Percentiles rank a stretch among this genome's conserved stretches.
phyloP scores from a whole-genome alignment of 2,329 filamentous ascomycete genomes.

The Dothideomycetidae sp. region DNA sequence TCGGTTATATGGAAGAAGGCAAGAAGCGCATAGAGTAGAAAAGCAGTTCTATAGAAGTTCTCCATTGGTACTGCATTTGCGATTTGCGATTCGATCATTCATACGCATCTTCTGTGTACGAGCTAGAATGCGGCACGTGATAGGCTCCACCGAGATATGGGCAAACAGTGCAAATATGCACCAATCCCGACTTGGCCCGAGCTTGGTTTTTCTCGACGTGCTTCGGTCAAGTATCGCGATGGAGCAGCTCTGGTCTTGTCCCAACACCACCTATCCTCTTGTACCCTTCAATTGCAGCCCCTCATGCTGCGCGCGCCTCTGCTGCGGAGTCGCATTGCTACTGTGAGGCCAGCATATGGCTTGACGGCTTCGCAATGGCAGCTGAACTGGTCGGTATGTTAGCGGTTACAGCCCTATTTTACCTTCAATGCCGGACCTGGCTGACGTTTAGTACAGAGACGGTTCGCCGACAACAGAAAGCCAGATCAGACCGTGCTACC shows the following conservation, averaged over 20 bases:
- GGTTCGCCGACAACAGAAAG: conserved; percentile 18
- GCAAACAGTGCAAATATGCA: background rate
- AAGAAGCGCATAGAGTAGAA: conserved; percentile 92
- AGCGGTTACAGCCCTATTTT: background rate
- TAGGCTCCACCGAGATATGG: too few relatives aligned
- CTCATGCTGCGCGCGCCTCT: conserved; percentile 14
- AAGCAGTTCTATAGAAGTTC: too few relatives aligned
- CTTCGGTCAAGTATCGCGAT: too few relatives aligned
- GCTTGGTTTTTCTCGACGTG: too few relatives aligned
- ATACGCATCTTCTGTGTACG: too few relatives aligned
- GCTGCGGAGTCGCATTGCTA: conserved; percentile 12
- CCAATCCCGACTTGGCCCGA: background rate
- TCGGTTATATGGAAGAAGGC: conserved; percentile 82
- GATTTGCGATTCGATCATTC: too few relatives aligned
- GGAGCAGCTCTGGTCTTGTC: background rate
- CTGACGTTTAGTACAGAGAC: conserved; percentile 15
- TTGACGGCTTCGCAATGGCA: conserved; percentile 11
- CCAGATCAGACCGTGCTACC: conserved; percentile 23
- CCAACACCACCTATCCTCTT: conserved; percentile 3
- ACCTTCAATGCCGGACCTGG: conserved; percentile 1
- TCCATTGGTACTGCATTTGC: too few relatives aligned
- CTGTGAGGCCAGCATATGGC: conserved; percentile 5
- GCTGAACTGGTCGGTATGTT: conserved; percentile 11
- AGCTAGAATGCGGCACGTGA: too few relatives aligned
- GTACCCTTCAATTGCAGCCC: conserved; percentile 9